Conservation (phyloP, 2,329 filamentous ascomycete species). For the Aspergillus sp. region DNA sequence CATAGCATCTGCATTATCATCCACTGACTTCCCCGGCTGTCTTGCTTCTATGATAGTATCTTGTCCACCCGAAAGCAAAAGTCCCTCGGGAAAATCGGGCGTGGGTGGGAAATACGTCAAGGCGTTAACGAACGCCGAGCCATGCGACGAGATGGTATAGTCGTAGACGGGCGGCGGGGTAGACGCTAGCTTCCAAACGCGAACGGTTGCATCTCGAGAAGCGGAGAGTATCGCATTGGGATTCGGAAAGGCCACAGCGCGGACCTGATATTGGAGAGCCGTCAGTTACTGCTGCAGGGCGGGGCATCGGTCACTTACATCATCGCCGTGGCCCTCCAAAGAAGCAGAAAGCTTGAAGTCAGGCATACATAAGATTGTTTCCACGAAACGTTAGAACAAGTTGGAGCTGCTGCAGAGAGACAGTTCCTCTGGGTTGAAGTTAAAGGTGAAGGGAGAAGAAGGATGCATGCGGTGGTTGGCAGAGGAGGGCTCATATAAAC, state of each 20-base stretch:
- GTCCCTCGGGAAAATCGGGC: constrained; percentile 60
- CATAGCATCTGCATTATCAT: constrained; percentile 74
- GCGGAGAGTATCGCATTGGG: constrained; percentile 68
- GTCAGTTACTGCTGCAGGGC: constrained; percentile 38
- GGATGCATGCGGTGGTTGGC: constrained; percentile 1
- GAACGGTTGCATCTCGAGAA: constrained; percentile 83
- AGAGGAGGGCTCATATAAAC: constrained; percentile 9
- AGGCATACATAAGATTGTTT: constrained; percentile 46
- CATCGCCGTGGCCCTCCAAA: constrained; percentile 80
- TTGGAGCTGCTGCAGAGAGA: constrained; percentile 2
- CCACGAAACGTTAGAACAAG: constrained; percentile 1
- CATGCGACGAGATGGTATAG: constrained; percentile 66
- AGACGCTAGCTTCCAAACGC: constrained; percentile 66
- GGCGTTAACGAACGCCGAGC: constrained; percentile 79
- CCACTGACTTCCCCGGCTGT: constrained; percentile 54
- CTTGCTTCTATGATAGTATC: constrained; percentile 90
- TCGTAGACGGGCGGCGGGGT: constrained; percentile 63
- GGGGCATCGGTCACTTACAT: constrained; percentile 52
- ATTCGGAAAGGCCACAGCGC: constrained; percentile 69
- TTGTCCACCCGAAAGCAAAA: constrained; percentile 79
- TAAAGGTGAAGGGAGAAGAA: neutral
- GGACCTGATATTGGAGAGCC: constrained; percentile 66
- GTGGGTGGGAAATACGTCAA: constrained; percentile 67
- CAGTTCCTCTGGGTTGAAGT: too few relatives aligned
- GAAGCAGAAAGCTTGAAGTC: constrained; percentile 91